Evolutionary conservation across 2,329 filamentous ascomycete species (phyloP), one percentile per base, ranked within the genome.

Genomic region (Colletotrichum chrysophilum): DNA sequence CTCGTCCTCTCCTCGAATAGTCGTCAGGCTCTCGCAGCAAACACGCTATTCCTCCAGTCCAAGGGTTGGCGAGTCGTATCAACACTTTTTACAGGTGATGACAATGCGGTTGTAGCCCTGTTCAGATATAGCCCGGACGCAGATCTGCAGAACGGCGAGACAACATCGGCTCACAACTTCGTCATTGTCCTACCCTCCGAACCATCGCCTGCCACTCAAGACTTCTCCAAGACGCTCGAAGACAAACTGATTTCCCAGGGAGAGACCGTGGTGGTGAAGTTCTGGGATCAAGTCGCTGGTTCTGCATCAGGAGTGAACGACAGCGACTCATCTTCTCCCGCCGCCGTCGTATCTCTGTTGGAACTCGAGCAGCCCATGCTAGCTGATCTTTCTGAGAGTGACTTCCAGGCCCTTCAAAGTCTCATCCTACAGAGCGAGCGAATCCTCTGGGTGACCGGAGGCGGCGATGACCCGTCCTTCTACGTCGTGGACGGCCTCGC

Each of bases 371-470:
- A 69, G 5, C 66, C 66, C 21, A 36, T 69, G 55, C 52, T 69
- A 4, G 21, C 32, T 26, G 32, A 69, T 18, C 55, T 69, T 30
- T 69, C 52, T 2, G 66, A 18, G 16, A 7, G 0, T 30, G 66
- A 69, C 0, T 69, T 60, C 55, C 52, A 48, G 5, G 32, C 55
- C 18, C 1, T 69, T 34, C 48, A 30, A 13, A 32, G 66, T 2
- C 24, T 69, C 0, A 60, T 69, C 4, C 9, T 60, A 24, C 16
- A 69, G 16, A 69, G 30, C 24, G 32, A 69, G 52, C 66, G 52
- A 6, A 43, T 66, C 5, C 75, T 76, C 9, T 76, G 75, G 75
- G 21, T 76, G 0, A 76, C 75, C 0, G 43, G 43, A 2, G 60
- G 71, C 9, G 61, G 75, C 4, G 66, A 66, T 9, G 26, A 71